Evolutionary conservation across 1,284 basidiomycete species (phyloP).

Genomic region (Moesziomyces sp.): DNA sequence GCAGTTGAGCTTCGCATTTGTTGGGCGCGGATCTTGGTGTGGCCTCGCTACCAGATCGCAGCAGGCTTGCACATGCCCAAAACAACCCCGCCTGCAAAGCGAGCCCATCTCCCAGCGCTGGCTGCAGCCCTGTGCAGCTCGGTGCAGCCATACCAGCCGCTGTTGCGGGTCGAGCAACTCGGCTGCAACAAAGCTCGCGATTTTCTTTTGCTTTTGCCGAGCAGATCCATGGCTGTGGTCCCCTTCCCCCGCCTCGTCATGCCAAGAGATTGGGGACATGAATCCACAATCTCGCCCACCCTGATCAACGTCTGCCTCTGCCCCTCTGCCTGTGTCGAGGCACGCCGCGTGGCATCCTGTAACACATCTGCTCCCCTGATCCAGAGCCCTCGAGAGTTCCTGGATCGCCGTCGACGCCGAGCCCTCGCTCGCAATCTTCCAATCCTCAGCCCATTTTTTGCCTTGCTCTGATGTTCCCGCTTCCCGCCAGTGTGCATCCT

Average conservation of each 20-base stretch:
- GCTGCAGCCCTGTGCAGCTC: neutral
- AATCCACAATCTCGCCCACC: slow-evolving; percentile 1
- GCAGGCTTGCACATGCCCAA: too few species aligned
- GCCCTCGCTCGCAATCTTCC: neutral
- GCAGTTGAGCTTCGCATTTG: too few species aligned
- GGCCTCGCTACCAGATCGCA: slow-evolving; percentile 21
- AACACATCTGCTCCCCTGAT: neutral
- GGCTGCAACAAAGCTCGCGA: neutral
- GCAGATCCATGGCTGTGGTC: slow-evolving; percentile 14
- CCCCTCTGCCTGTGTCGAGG: neutral
- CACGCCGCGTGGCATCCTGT: slow-evolving; percentile 21
- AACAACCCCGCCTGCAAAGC: too few species aligned
- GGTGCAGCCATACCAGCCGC: too few species aligned
- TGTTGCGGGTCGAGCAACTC: neutral
- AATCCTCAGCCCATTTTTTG: neutral
- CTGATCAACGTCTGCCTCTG: neutral
- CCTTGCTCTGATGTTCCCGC: neutral
- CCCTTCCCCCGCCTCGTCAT: slow-evolving; percentile 2
- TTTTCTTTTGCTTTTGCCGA: slow-evolving; percentile 17
- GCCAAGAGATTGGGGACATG: slow-evolving; percentile 18
- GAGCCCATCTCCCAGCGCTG: too few species aligned
- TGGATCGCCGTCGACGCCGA: neutral
- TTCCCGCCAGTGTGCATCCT: too few species aligned
- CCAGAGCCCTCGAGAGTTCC: neutral
- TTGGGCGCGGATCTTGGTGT: slow-evolving; percentile 1